phyloP scores from a whole-genome alignment of 73 alveolate genomes.

The Paramecium primaurelia region DNA sequence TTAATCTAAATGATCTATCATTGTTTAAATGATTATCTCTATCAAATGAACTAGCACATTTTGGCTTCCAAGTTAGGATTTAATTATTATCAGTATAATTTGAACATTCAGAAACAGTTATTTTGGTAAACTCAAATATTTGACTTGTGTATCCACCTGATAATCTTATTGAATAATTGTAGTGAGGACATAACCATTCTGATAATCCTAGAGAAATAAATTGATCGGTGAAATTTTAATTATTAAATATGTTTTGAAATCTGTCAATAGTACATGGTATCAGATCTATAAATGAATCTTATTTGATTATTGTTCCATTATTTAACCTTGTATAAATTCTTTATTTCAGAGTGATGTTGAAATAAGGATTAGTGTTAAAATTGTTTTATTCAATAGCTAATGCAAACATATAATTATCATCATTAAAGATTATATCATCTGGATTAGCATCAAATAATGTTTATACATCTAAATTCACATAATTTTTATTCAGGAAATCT shows the following conservation, averaged over 20 bases:
- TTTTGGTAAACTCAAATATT: neutral
- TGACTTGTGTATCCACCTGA: slow-evolving; percentile 12
- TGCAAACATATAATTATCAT: slow-evolving; percentile 3
- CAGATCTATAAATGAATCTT: neutral
- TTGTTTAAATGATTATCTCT: neutral
- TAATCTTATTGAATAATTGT: neutral
- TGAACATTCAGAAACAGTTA: neutral
- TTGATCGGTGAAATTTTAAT: neutral
- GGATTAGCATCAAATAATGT: slow-evolving; percentile 26
- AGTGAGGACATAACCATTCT: slow-evolving; percentile 38
- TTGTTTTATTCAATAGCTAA: neutral
- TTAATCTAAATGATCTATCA: neutral
- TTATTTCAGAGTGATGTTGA: neutral
- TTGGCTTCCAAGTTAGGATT: slow-evolving; percentile 12
- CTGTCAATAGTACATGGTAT: slow-evolving; percentile 27
- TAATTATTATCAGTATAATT: neutral
- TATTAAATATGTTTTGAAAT: neutral
- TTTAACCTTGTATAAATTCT: neutral
- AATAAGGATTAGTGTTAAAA: neutral
- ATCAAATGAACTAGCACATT: neutral
- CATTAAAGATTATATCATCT: neutral
- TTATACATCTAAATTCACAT: neutral
- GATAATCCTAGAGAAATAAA: neutral
- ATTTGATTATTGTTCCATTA: neutral
- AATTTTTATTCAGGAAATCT: neutral